These are phyloP conservation scores for Quercus suber DNA, from an alignment of 306 rosid species.

Conservation along the genomic window DNA sequence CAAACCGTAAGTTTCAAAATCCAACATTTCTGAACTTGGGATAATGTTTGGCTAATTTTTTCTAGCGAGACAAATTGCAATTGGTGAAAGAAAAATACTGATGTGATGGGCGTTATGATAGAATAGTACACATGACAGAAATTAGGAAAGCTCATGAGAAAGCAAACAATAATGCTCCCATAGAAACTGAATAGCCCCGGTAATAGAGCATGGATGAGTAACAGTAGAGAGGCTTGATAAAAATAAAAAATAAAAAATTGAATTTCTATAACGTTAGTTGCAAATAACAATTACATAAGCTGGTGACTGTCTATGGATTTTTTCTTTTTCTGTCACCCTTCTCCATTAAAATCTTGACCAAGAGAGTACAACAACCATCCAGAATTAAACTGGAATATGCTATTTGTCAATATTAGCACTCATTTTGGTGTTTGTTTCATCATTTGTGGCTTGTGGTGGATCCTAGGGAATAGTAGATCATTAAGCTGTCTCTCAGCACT, in stretches of 20 bases:
- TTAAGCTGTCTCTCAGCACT: slow-evolving; percentile 86
- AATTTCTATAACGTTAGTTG: slow-evolving; percentile 33
- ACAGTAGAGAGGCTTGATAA: slow-evolving; percentile 5
- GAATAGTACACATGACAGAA: no score
- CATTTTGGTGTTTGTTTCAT: slow-evolving; percentile 62
- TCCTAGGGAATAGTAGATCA: slow-evolving; percentile 73
- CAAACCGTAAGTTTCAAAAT: no score
- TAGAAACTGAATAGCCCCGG: neutral
- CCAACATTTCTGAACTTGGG: no score
- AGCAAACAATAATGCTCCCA: neutral
- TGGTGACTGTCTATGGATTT: slow-evolving; percentile 24
- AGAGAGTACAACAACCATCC: slow-evolving; percentile 19
- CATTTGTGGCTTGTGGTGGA: slow-evolving; percentile 55
- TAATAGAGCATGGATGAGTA: neutral
- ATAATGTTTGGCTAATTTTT: no score
- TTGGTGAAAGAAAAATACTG: no score
- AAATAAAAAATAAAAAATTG: no score
- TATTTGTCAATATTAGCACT: slow-evolving; percentile 23
- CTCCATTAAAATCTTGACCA: slow-evolving; percentile 24
- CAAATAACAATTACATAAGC: slow-evolving; percentile 38
- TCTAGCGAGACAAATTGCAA: no score
- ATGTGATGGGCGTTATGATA: no score
- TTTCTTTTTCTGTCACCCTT: slow-evolving; percentile 19
- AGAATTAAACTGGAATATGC: slow-evolving; percentile 12
- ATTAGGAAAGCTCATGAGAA: neutral